Evolutionary conservation across 352 stramenopile species (phyloP).

Genomic region (Globisporangium spiculum): DNA sequence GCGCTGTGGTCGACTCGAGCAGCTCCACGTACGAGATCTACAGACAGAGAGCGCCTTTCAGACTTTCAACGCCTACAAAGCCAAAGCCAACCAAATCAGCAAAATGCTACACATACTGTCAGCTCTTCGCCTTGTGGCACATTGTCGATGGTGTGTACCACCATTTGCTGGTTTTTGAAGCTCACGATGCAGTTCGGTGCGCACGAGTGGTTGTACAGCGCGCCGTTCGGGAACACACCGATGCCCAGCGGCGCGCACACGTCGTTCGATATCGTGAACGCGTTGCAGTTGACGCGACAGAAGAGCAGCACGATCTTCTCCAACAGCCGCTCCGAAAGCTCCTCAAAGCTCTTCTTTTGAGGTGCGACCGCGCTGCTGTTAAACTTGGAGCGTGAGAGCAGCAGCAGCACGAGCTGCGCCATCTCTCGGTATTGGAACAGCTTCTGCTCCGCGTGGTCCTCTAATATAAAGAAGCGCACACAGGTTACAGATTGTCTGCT

Average conservation of each 20-base stretch:
- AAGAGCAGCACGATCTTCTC: slow-evolving; percentile 50
- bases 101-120: slow-evolving; percentile 24
- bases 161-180: slow-evolving; percentile 43
- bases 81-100: background rate
- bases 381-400: slow-evolving; percentile 49
- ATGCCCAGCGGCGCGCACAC: slow-evolving; percentile 51
- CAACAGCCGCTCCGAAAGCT: slow-evolving; percentile 29
- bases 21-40: slow-evolving; percentile 73
- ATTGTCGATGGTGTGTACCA: slow-evolving; percentile 43
- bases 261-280: slow-evolving; percentile 63
- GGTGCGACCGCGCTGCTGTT: slow-evolving; percentile 7
- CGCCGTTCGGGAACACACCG: slow-evolving; percentile 55
- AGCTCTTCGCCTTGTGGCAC: slow-evolving; percentile 52
- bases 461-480: slow-evolving; percentile 2
- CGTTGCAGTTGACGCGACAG: slow-evolving; percentile 76
- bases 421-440: slow-evolving; percentile 50
- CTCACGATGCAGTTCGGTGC: slow-evolving; percentile 71
- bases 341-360: slow-evolving; percentile 20
- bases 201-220: slow-evolving; percentile 79
- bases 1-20: slow-evolving; percentile 37
- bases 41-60: background rate
- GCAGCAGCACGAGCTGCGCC: slow-evolving; percentile 50
- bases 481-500: too few species aligned
- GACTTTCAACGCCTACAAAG: background rate
- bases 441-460: slow-evolving; percentile 39